Evolutionary conservation across 2,329 filamentous ascomycete genomes (phyloP), one percentile per base, ranked within the genome.

Genomic region (Ophiosphaerella herpotricha): DNA sequence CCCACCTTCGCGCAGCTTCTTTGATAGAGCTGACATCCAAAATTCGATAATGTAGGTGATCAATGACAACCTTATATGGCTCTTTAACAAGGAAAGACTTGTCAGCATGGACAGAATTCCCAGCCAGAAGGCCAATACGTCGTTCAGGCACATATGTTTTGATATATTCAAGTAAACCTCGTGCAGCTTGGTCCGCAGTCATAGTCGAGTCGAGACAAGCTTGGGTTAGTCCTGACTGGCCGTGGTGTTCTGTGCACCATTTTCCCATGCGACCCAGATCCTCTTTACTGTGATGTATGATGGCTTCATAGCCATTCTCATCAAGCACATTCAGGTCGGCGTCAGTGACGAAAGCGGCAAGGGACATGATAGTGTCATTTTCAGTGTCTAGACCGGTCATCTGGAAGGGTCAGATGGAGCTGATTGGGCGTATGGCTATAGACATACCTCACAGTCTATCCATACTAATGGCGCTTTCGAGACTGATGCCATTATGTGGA

Each of bases 21-120:
- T 97, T 97, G 67, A 97, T 84, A 39, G 86, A 83, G 73, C 91
- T 97, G 46, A 97, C 91, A 71, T 99, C 94, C 40, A 97, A 77
- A 56, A 99, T 89, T 13, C 94, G 85, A 75, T 99, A 91, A 74
- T 96, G 89, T 59, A 99, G 78, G 73, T 94, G 85, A 48, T 88
- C 83, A 41, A 90, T 75, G 2, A 96, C 85, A 51, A 80, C 77
- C 34, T 80, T 82, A 74, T 93, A 99, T 0, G 92, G 91, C 48
- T 80, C 80, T 55, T 84, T 83, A 5, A 84, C 80, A 52, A 99
- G 78, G 69, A 99, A 99, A 2, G 85, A 84, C 63, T 85, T 85
- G 74, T 99, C 94, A 3, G 89, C 90, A 70, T 99, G 93, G 23
- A 99, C 90, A 49, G 88, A 94, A 75, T 96, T 99, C 2, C 94